Evolutionary conservation across 2,329 filamentous ascomycete species (phyloP), one percentile per base, ranked within the genome.

Genomic region (Neofusicoccum sp.): DNA sequence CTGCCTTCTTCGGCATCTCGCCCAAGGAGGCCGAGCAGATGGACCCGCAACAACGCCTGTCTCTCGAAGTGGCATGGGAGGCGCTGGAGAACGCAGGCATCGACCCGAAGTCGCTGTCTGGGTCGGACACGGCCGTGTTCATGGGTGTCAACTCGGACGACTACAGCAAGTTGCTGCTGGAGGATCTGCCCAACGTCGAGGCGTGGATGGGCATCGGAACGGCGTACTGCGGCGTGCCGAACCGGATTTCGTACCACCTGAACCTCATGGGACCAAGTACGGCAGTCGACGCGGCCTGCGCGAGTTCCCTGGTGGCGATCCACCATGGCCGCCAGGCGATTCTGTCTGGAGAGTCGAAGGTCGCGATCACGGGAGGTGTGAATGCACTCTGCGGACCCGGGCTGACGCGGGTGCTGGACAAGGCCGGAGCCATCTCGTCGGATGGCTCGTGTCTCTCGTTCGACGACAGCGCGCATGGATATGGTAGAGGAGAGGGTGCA

Each of bases 201-300:
- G 71, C 77, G 0, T 77, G 71, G 69, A 77, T 76, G 73, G 77
- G 75, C 3, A 77, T 78, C 47, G 78, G 78, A 0, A 80, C 76
- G 0, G 74, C 76, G 0, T 74, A 70, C 44, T 75, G 72, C 54
- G 75, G 76, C 5, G 67, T 79, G 3, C 71, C 75, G 6, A 75
- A 76, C 65, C 67, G 75, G 3, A 75, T 78, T 14, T 75, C 73
- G 3, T 74, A 76, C 45, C 66, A 68, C 22, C 63, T 75, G 8
- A 68, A 75, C 48, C 65, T 77, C 2, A 68, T 66, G 61, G 74
- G 75, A 4, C 83, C 83, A 0, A 83, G 80, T 49, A 67, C 67
- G 16, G 71, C 74, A 4, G 66, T 77, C 5, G 76, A 78, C 56
- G 74, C 75, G 1, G 76, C 75, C 2, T 78, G 76, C 50, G 74